Evolutionary conservation across 2,329 filamentous ascomycete genomes (phyloP).

Genomic region (Thielaviopsis ethacetica): DNA sequence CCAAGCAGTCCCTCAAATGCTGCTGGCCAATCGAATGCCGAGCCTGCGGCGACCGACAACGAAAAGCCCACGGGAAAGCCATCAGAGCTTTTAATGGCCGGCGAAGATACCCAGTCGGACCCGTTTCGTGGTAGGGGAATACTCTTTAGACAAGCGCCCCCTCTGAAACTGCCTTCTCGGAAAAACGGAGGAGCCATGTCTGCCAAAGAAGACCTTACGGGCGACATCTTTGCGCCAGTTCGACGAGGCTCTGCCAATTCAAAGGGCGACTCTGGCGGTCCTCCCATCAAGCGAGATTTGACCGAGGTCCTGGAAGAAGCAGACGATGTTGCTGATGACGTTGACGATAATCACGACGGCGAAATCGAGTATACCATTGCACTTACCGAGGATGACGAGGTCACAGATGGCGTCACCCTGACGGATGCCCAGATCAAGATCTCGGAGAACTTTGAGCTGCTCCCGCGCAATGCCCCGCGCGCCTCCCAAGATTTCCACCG

Average conservation of each 20-base stretch:
- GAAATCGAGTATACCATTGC: slow-evolving; percentile 8
- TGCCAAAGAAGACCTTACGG: slow-evolving; percentile 8
- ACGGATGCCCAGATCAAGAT: slow-evolving; percentile 8
- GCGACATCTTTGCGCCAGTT: slow-evolving; percentile 11
- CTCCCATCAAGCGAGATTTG: slow-evolving; percentile 10
- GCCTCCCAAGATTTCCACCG: neutral
- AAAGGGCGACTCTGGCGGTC: neutral
- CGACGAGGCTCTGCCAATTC: slow-evolving; percentile 4
- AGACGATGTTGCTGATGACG: slow-evolving; percentile 13
- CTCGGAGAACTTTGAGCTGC: slow-evolving; percentile 9
- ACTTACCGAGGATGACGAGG: slow-evolving; percentile 9
- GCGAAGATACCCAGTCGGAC: slow-evolving; percentile 15
- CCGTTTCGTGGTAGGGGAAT: slow-evolving; percentile 2
- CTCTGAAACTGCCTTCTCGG: slow-evolving; percentile 8
- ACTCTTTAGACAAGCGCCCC: slow-evolving; percentile 7
- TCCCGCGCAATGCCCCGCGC: neutral
- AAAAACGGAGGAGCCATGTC: slow-evolving; percentile 1
- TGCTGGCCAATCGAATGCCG: neutral
- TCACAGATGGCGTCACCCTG: slow-evolving; percentile 8
- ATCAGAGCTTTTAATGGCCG: slow-evolving; percentile 22
- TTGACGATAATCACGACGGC: neutral
- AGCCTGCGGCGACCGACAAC: neutral
- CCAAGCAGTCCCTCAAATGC: neutral
- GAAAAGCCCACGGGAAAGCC: slow-evolving; percentile 12
- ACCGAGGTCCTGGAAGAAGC: slow-evolving; percentile 3